A percentile compares a stretch with the other conserved stretches of the same genome.
These are phyloP conservation scores for Talaromyces sp. DNA, from an alignment of 2,329 filamentous ascomycete genomes.

Conservation along the genomic window DNA sequence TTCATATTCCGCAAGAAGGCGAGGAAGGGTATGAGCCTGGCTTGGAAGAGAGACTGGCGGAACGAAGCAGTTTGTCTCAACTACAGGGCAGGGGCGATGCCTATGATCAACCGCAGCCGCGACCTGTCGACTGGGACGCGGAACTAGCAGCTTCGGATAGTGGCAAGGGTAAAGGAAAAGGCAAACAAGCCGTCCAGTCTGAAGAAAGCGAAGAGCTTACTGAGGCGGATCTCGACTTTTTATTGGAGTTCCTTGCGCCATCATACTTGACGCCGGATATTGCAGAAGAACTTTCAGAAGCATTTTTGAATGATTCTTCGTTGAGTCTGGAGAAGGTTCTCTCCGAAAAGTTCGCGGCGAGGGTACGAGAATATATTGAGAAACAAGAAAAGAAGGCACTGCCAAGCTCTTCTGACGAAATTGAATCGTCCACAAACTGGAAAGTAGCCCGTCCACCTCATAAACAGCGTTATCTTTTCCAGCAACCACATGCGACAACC, in stretches of 20 bases:
- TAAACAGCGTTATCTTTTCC: constrained; percentile 89
- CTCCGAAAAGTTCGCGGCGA: constrained; percentile 67
- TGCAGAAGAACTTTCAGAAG: constrained; percentile 70
- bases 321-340: constrained; percentile 77
- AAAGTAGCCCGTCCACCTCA: constrained; percentile 80
- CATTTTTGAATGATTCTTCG: constrained; percentile 77
- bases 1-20: constrained; percentile 91
- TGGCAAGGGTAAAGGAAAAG: constrained; percentile 30
- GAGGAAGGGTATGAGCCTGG: constrained; percentile 89
- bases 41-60: constrained; percentile 78
- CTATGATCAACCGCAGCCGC: constrained; percentile 72
- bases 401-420: constrained; percentile 44
- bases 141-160: constrained; percentile 27
- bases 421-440: constrained; percentile 60
- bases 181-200: constrained; percentile 36
- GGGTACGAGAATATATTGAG: constrained; percentile 66
- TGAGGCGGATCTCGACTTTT: constrained; percentile 77
- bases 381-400: constrained; percentile 53
- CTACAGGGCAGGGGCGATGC: constrained; percentile 85
- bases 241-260: constrained; percentile 84
- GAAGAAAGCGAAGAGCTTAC: constrained; percentile 58
- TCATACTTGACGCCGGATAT: constrained; percentile 90
- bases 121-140: constrained; percentile 47
- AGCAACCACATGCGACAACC: constrained; percentile 48
- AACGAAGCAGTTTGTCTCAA: constrained; percentile 87